Percentiles rank a stretch among this genome's conserved stretches.
phyloP scores from a whole-genome alignment of 1,284 basidiomycete species.

The Sanghuangporus baumii region DNA sequence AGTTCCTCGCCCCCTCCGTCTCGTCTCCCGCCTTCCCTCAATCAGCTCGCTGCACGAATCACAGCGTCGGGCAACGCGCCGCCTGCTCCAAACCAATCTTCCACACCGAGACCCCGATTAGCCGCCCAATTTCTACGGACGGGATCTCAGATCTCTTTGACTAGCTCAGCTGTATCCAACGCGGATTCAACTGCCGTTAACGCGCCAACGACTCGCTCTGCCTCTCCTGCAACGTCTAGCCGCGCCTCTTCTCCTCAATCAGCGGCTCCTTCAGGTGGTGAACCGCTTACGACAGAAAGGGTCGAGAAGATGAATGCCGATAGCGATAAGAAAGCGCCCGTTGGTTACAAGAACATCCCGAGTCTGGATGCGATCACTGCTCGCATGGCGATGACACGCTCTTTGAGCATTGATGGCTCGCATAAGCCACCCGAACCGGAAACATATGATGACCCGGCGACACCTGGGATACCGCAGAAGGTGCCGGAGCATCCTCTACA shows the following conservation, averaged over 20 bases:
- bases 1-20: slow-evolving; percentile 24
- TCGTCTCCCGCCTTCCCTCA: slow-evolving; percentile 61
- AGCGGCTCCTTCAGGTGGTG: slow-evolving; percentile 33
- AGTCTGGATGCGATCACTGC: slow-evolving; percentile 76
- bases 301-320: slow-evolving; percentile 55
- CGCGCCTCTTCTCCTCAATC: slow-evolving; percentile 43
- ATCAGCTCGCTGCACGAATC: slow-evolving; percentile 74
- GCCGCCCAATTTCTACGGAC: slow-evolving; percentile 67
- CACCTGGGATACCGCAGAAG: slow-evolving; percentile 66
- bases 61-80: slow-evolving; percentile 35
- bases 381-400: slow-evolving; percentile 59
- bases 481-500: slow-evolving; percentile 79
- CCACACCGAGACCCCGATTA: slow-evolving; percentile 57
- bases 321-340: slow-evolving; percentile 39
- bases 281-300: slow-evolving; percentile 56
- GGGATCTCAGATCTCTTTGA: slow-evolving; percentile 50
- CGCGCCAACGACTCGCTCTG: slow-evolving; percentile 54
- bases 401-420: slow-evolving; percentile 66
- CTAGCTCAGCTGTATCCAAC: slow-evolving; percentile 41
- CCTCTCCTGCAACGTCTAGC: slow-evolving; percentile 40
- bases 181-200: slow-evolving; percentile 62
- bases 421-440: slow-evolving; percentile 67
- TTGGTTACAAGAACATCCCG: slow-evolving; percentile 83
- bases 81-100: slow-evolving; percentile 12
- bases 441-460: slow-evolving; percentile 74